Evolutionary conservation across 2,329 filamentous ascomycete genomes (phyloP).

Genomic region (Herpotrichia juniperi): DNA sequence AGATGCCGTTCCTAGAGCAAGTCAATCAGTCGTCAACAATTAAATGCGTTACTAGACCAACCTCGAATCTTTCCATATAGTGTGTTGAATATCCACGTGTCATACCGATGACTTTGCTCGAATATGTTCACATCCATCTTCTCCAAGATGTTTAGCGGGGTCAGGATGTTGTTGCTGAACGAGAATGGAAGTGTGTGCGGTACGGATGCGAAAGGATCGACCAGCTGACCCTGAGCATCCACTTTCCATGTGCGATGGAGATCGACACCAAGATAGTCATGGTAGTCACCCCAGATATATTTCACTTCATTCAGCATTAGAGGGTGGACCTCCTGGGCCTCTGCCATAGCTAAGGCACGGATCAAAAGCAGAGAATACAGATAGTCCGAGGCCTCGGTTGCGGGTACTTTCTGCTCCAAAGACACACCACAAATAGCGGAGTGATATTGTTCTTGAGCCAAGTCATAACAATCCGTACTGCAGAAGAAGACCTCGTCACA

Average conservation of each 20-base stretch:
- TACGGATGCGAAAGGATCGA: conserved; percentile 31
- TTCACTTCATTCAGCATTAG: conserved; percentile 66
- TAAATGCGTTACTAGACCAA: conserved; percentile 39
- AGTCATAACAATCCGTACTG: conserved; percentile 60
- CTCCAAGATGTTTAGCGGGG: conserved; percentile 77
- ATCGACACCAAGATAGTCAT: conserved; percentile 50
- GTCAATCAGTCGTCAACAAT: not conserved
- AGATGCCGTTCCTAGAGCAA: conserved; percentile 70
- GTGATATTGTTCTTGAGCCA: conserved; percentile 64
- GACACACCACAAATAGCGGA: conserved; percentile 62
- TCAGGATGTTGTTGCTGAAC: conserved; percentile 76
- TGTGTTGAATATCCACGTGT: conserved; percentile 87
- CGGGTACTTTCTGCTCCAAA: conserved; percentile 63
- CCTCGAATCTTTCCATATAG: conserved; percentile 89
- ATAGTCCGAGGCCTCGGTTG: conserved; percentile 63
- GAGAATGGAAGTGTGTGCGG: conserved; percentile 75
- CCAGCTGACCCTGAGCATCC: conserved; percentile 15
- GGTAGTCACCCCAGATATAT: conserved; percentile 67
- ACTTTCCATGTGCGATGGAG: conserved; percentile 27
- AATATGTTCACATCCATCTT: conserved; percentile 86
- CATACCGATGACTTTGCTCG: conserved; percentile 60
- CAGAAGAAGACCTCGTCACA: conserved; percentile 68
- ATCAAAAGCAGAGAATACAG: conserved; percentile 66
- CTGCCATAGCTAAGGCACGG: conserved; percentile 65
- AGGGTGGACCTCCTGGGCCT: conserved; percentile 63